Evolutionary conservation across 257 asterid species (phyloP), one percentile per base, ranked within the genome.

Genomic region (Salvia splendens): DNA sequence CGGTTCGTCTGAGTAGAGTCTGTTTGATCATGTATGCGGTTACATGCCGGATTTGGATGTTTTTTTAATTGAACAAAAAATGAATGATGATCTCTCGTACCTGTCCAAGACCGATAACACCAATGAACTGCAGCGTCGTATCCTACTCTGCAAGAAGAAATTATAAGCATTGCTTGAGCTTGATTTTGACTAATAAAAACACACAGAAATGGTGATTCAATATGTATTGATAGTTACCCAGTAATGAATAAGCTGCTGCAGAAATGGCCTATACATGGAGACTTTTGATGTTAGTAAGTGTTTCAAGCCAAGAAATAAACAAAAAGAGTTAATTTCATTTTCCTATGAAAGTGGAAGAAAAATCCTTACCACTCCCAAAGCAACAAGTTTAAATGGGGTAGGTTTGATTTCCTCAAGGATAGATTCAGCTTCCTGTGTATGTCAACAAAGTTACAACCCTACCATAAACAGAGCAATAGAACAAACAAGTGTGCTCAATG

Each of bases 381-480:
- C 96, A 78, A 84, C 42, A 70, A 89, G 71, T 80, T 83, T 80
- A 33, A 81, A 42, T 5, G 95, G 98, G 61, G 96, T 85, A 30
- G 95, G 96, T 15, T 87, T 92, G 69, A 92, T 68, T 65, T 87
- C 89, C 83, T 92, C 95, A 69, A 91, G 65, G 68, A 91, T 89
- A 47, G 98, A 96, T 82, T 89, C 92, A 64, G 92, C 95, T 64
- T 92, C 98, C 98, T 92, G 63, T 14, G 65, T 67, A 54, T 30
- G 12, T 48, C 48, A 35, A 20, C 24, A 20, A 20, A 20, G 1
- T 20, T 20, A n/a, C 24, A 20, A 20, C 24, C 24, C 24, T 20
- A 20, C 24, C 24, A 20, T 20, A 20, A 20, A 20, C 1, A 20
- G 24, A 20, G 24, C 24, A 0, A 20, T n/a, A 47, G 20, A 47